phyloP scores from a whole-genome alignment of 176 grass and related monocot species.

The Pontederia paniculata region DNA sequence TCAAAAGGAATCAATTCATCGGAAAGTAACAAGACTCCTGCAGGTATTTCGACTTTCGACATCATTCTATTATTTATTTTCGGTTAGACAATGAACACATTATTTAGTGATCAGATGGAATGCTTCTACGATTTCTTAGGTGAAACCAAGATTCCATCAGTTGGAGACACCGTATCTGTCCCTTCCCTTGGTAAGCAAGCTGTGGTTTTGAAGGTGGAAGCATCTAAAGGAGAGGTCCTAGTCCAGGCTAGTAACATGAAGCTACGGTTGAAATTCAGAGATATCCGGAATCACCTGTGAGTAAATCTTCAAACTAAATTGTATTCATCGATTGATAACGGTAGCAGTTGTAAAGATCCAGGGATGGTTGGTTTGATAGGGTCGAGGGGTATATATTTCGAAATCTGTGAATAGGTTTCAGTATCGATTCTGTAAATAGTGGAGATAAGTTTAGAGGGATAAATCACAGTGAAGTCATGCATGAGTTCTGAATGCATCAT shows the following conservation, averaged over 20 bases:
- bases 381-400: too few species aligned
- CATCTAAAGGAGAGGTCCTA: constrained; percentile 34
- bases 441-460: too few species aligned
- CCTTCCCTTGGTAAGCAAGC: constrained; percentile 49
- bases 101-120: background rate
- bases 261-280: constrained; percentile 52
- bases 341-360: constrained; percentile 28
- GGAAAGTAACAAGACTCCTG: constrained; percentile 2
- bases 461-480: too few species aligned
- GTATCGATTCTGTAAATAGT: too few species aligned
- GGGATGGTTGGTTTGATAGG: background rate
- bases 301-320: constrained; percentile 24
- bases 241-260: constrained; percentile 64
- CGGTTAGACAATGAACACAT: too few species aligned
- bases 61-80: too few species aligned
- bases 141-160: constrained; percentile 29
- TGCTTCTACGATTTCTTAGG: constrained; percentile 21
- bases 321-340: constrained; percentile 39
- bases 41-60: background rate
- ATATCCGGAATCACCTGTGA: constrained; percentile 29
- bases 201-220: constrained; percentile 45
- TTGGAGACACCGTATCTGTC: constrained; percentile 49
- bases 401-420: too few species aligned
- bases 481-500: too few species aligned
- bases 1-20: constrained; percentile 11